Conservation (phyloP, 1,284 basidiomycete genomes). For the Tausonia pullulans region DNA sequence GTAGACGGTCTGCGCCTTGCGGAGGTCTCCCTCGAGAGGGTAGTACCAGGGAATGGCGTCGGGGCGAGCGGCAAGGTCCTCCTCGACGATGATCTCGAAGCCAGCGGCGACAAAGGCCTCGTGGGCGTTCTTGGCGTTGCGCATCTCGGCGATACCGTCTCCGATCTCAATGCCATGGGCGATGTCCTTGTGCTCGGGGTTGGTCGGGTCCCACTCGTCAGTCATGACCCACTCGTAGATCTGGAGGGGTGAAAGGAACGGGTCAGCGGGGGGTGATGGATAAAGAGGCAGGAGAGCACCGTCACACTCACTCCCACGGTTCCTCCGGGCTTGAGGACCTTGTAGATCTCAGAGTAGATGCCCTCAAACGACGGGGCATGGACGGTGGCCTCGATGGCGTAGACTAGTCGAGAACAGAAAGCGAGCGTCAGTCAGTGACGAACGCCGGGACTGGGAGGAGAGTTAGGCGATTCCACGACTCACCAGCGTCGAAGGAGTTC, state of each 20-base stretch:
- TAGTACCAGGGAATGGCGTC: conserved; percentile 90
- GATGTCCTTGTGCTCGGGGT: conserved; percentile 79
- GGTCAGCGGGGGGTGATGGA: conserved; percentile 45
- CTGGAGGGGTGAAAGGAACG: neutral
- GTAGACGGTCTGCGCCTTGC: conserved; percentile 87
- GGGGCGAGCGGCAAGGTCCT: conserved; percentile 79
- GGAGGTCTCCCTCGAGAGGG: conserved; percentile 84
- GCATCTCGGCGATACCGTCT: conserved; percentile 97
- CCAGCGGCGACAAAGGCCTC: conserved; percentile 74
- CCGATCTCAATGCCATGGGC: conserved; percentile 76
- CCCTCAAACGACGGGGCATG: conserved; percentile 94
- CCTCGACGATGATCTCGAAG: conserved; percentile 80
- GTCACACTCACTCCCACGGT: conserved; percentile 42
- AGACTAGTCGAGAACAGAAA: conserved; percentile 44
- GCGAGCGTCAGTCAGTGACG: conserved; percentile 5
- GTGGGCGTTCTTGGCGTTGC: conserved; percentile 59
- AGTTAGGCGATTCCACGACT: conserved; percentile 5
- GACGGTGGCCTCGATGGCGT: conserved; percentile 95
- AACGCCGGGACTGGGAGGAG: neutral
- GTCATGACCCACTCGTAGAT: conserved; percentile 42
- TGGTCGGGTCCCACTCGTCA: conserved; percentile 78
- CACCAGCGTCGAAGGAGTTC: conserved; percentile 86
- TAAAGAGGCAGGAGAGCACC: neutral
- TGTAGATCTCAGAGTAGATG: conserved; percentile 86
- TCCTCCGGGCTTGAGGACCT: conserved; percentile 94